Conservation (phyloP, 2,329 filamentous ascomycete genomes). For the Neoarthrinium moseri region DNA sequence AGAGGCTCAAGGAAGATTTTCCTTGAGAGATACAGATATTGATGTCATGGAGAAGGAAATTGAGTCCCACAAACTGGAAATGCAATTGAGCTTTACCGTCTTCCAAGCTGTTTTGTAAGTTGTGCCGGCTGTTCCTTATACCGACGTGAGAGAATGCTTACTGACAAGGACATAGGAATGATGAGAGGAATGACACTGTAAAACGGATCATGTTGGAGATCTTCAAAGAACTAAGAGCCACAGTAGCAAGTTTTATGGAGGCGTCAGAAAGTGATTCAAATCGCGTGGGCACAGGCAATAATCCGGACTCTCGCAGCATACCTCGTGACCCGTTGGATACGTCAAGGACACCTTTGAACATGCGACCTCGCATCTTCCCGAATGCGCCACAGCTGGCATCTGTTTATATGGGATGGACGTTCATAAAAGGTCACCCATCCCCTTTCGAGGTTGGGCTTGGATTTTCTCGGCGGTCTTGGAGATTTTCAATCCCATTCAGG, state of each 20-base stretch:
- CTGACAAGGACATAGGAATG: background rate
- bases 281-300: too few relatives aligned
- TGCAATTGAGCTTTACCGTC: background rate
- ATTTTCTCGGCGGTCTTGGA: background rate
- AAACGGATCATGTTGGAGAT: background rate
- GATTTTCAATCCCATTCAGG: background rate
- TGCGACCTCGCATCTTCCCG: background rate
- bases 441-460: too few relatives aligned
- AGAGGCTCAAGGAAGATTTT: background rate
- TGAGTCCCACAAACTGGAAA: background rate
- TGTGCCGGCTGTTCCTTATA: background rate
- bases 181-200: background rate
- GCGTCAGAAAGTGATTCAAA: too few relatives aligned
- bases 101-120: background rate
- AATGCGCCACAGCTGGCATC: background rate
- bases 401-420: background rate
- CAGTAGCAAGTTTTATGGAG: background rate
- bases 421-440: too few relatives aligned
- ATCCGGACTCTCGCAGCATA: too few relatives aligned
- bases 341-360: too few relatives aligned
- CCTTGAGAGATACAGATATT: background rate
- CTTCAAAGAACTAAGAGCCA: background rate
- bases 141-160: background rate
- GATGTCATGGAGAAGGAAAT: background rate
- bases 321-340: too few relatives aligned